Conservation (phyloP, 2,329 filamentous ascomycete genomes). For the Cladosporium sp. region DNA sequence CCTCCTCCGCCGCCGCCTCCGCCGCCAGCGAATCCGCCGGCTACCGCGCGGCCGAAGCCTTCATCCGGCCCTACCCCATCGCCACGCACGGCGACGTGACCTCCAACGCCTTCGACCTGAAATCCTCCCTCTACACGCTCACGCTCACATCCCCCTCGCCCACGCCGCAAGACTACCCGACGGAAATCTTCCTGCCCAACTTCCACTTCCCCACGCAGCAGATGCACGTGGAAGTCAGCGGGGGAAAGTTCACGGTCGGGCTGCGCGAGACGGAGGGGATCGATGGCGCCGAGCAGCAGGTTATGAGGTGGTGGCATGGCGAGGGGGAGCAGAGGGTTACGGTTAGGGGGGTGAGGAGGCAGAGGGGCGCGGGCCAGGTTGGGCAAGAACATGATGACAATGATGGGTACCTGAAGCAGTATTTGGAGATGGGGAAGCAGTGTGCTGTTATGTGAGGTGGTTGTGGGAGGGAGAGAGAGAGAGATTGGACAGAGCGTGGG, state of each 20-base stretch:
- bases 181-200: slow-evolving; percentile 79
- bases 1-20: slow-evolving; percentile 15
- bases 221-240: slow-evolving; percentile 69
- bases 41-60: slow-evolving; percentile 88
- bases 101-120: slow-evolving; percentile 76
- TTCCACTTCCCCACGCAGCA: slow-evolving; percentile 78
- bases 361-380: slow-evolving; percentile 35
- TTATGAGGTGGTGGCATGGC: slow-evolving; percentile 87
- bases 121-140: slow-evolving; percentile 71
- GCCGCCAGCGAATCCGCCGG: slow-evolving; percentile 56
- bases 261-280: slow-evolving; percentile 67
- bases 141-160: slow-evolving; percentile 59
- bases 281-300: slow-evolving; percentile 59
- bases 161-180: slow-evolving; percentile 64
- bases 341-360: slow-evolving; percentile 69
- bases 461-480: neutral
- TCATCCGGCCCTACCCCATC: slow-evolving; percentile 79
- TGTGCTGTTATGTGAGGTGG: slow-evolving; percentile 41
- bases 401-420: slow-evolving; percentile 70
- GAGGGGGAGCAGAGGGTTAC: slow-evolving; percentile 77
- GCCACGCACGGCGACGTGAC: slow-evolving; percentile 67
- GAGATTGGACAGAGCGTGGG: too few species aligned
- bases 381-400: slow-evolving; percentile 57
- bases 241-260: slow-evolving; percentile 86
- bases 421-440: slow-evolving; percentile 38